These are phyloP conservation scores for Taxillus chinensis DNA, from an alignment of 164 flowering plant genomes.

Conservation along the genomic window DNA sequence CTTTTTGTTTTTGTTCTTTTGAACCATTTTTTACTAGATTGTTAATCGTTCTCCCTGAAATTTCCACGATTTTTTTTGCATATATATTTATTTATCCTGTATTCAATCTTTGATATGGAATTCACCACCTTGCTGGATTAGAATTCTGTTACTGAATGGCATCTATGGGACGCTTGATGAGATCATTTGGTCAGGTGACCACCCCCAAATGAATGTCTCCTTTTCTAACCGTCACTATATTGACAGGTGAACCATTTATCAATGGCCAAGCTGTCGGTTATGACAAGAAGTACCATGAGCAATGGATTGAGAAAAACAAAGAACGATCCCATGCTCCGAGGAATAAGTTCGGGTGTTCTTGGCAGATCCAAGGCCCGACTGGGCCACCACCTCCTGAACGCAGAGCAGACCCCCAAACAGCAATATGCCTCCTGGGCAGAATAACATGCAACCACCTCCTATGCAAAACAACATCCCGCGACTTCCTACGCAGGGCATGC, in stretches of 20 bases:
- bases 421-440: not conserved
- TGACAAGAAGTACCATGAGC: constrained; percentile 82
- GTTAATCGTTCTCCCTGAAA: too few species aligned
- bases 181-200: too few species aligned
- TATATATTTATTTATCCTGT: too few species aligned
- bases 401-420: not conserved
- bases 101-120: too few species aligned
- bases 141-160: too few species aligned
- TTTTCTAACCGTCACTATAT: not conserved
- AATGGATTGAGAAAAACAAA: constrained; percentile 56
- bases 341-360: constrained; percentile 36
- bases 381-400: not conserved
- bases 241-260: constrained; percentile 75
- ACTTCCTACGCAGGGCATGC: not conserved
- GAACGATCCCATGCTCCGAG: constrained; percentile 31
- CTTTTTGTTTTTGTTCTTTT: too few species aligned
- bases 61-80: too few species aligned
- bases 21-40: too few species aligned
- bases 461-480: not conserved
- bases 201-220: too few species aligned
- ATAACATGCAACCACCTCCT: not conserved
- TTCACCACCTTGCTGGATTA: too few species aligned
- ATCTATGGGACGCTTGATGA: too few species aligned
- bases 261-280: constrained; percentile 77
- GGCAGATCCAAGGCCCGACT: not conserved